These are phyloP conservation scores for Leishmania braziliensis DNA, from an alignment of 208 protist genomes.

Conservation along the genomic window DNA sequence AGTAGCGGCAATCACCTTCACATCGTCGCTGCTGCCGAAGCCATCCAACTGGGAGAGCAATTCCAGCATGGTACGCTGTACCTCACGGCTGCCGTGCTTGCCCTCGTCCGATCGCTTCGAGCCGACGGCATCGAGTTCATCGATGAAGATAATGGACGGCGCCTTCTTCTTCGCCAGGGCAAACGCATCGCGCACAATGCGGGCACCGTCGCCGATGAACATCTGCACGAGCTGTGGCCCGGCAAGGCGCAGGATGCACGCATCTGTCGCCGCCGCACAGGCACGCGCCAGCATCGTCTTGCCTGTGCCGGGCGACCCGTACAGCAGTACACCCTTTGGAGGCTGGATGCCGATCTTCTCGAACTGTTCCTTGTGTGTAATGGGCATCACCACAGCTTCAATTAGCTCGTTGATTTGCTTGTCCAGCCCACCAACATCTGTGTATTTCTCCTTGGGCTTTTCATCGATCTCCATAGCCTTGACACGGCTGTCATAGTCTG, in stretches of 20 bases:
- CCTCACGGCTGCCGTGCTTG: conserved; percentile 97
- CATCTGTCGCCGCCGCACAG: conserved; percentile 98
- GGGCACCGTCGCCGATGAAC: conserved; percentile 98
- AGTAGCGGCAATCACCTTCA: conserved; percentile 99
- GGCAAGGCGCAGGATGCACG: conserved; percentile 99
- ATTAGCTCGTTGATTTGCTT: conserved; percentile 99
- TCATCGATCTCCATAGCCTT: conserved; percentile 99
- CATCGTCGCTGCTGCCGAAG: conserved; percentile 96
- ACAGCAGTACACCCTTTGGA: conserved; percentile 98
- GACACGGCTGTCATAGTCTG: conserved; percentile 99
- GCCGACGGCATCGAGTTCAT: conserved; percentile 99
- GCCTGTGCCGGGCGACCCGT: conserved; percentile 98
- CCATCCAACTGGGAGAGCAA: conserved; percentile 99
- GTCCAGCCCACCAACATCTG: conserved; percentile 99
- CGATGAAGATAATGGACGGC: conserved; percentile 99
- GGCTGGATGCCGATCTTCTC: conserved; percentile 99
- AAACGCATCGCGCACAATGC: conserved; percentile 99
- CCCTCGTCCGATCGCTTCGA: conserved; percentile 98
- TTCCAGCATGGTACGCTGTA: conserved; percentile 99
- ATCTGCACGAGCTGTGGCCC: conserved; percentile 99
- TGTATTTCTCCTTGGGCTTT: conserved; percentile 99
- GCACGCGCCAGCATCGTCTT: conserved; percentile 98
- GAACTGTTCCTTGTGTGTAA: conserved; percentile 99
- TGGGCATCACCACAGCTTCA: conserved; percentile 99
- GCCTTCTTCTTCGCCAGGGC: conserved; percentile 99